phyloP scores from a whole-genome alignment of 2,329 filamentous ascomycete genomes.

The Exophiala oligosperma region DNA sequence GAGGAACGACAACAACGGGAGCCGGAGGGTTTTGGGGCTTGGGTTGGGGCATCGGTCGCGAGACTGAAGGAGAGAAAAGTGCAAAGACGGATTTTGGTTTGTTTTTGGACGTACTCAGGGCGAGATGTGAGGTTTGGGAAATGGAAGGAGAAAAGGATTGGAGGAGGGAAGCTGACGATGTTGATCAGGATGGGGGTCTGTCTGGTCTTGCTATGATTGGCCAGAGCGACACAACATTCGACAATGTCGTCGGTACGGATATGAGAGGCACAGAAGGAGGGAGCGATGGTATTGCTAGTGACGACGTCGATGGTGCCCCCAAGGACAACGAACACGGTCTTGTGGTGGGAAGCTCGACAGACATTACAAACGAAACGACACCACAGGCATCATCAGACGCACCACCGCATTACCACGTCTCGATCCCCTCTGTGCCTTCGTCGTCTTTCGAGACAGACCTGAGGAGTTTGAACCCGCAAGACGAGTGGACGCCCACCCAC shows the following conservation, averaged over 20 bases:
- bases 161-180: slow-evolving; percentile 45
- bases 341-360: neutral
- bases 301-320: neutral
- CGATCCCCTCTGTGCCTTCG: neutral
- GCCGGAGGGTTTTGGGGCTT: slow-evolving; percentile 22
- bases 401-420: slow-evolving; percentile 28
- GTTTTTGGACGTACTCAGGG: slow-evolving; percentile 74
- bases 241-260: neutral
- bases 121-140: slow-evolving; percentile 79
- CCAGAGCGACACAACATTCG: neutral
- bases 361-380: neutral
- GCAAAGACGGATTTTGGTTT: slow-evolving; percentile 70
- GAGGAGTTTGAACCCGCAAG: slow-evolving; percentile 19
- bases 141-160: slow-evolving; percentile 76
- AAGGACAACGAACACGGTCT: neutral
- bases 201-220: slow-evolving; percentile 9
- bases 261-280: neutral
- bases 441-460: slow-evolving; percentile 13
- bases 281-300: neutral
- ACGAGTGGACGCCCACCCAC: slow-evolving; percentile 21
- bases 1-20: neutral
- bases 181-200: slow-evolving; percentile 36
- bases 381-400: slow-evolving; percentile 18
- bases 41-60: slow-evolving; percentile 29
- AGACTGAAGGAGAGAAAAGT: slow-evolving; percentile 55